Evolutionary conservation across 192 early-diverging fungal species (phyloP), one percentile per base, ranked within the genome.

Genomic region (Coemansia sp.): DNA sequence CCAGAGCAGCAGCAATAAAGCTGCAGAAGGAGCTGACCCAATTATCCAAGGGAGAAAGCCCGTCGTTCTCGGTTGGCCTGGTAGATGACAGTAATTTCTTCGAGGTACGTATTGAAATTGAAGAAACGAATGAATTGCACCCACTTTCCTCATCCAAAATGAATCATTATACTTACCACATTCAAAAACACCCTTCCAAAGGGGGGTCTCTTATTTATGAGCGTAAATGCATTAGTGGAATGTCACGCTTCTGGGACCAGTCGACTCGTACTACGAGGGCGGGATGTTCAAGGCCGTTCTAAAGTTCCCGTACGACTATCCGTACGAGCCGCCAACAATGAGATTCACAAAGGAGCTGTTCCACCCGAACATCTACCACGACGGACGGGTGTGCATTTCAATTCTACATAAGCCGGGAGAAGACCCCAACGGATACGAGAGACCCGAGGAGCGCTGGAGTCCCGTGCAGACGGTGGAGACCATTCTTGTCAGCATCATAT

Each of bases 401-500:
- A 99, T 99, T 71, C 79, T 99, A 72, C 89, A 91, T 59, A 86
- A 85, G 39, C 87, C 90, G 17, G 92, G 89, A n/a, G 92, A 95
- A 19, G 96, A 98, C 81, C 87, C 88, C 68, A 96, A 86, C 66
- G 95, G 95, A 0, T 99, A 99, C 74, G 95, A 97, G 71, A 74
- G 89, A 56, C 88, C 94, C 4, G 84, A 84, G 43, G 97, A 99
- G 74, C 87, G 97, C 65, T 99, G 97, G 97, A 85, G 88, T 20
- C 95, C 97, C n/a, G 90, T 95, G 19, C 95, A 97, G 84, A 95
- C 93, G 2, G 94, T 97, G 40, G 94, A 97, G 77, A 91, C 93
- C 11, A 95, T 99, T 61, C 75, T 98, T 38, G 56, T 98, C 22
- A 91, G 90, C 63, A 94, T 99, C 13, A 91, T 97, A 25, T 89